These are phyloP conservation scores for Bolboschoenus planiculmis DNA, from an alignment of 176 grass and related monocot species.

Conservation along the genomic window DNA sequence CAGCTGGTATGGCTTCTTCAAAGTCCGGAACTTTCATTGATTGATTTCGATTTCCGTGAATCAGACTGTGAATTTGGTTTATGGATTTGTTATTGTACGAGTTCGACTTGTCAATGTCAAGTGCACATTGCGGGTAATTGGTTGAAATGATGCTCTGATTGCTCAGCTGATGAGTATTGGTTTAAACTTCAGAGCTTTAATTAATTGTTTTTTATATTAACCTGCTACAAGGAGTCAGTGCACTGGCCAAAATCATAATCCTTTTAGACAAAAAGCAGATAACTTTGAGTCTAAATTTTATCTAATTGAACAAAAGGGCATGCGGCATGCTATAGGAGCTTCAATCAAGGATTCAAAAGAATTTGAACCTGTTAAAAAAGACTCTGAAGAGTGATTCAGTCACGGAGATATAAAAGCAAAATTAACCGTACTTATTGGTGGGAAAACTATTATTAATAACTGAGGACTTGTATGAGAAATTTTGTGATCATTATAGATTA, in stretches of 20 bases:
- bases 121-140: too few relatives aligned
- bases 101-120: too few relatives aligned
- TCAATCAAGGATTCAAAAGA: neutral
- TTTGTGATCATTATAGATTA: neutral
- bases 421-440: neutral
- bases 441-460: neutral
- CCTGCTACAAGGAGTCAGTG: neutral
- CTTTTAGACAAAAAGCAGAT: neutral
- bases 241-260: neutral
- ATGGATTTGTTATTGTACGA: neutral
- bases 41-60: neutral
- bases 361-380: neutral
- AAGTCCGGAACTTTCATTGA: neutral
- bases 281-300: neutral
- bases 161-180: neutral
- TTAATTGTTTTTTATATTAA: neutral
- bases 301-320: neutral
- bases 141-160: neutral
- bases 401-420: neutral
- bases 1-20: conserved; percentile 43
- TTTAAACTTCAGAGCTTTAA: too few relatives aligned
- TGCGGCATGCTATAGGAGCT: neutral
- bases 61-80: neutral
- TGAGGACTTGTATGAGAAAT: neutral
- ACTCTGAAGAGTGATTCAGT: neutral